phyloP scores from a whole-genome alignment of 306 rosid genomes.

The Cicer yamashitae region DNA sequence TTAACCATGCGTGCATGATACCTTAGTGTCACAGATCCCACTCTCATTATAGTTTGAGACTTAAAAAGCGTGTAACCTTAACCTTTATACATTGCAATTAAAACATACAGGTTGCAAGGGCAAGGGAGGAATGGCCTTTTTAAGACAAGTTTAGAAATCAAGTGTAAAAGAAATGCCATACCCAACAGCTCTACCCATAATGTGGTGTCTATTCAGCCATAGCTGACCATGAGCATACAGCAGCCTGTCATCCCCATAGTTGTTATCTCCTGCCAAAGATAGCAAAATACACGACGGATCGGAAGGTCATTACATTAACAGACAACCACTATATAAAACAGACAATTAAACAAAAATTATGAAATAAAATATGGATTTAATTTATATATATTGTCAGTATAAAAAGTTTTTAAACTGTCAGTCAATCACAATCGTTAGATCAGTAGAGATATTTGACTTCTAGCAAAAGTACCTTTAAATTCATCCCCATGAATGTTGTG shows the following conservation, averaged over 20 bases:
- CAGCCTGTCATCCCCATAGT: conserved; percentile 87
- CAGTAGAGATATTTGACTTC: too few relatives aligned
- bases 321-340: conserved; percentile 10
- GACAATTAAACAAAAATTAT: not conserved
- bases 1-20: not conserved
- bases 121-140: not conserved
- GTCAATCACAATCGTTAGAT: too few relatives aligned
- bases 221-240: conserved; percentile 92
- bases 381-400: too few relatives aligned
- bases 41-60: conserved; percentile 21
- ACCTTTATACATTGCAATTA: conserved; percentile 6
- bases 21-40: not conserved
- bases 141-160: conserved; percentile 9
- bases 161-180: conserved; percentile 43
- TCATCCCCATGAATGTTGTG: too few relatives aligned
- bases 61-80: conserved; percentile 13
- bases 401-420: too few relatives aligned
- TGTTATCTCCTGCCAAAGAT: conserved; percentile 78
- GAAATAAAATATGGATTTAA: not conserved
- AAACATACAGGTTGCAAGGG: conserved; percentile 7
- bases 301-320: conserved; percentile 1
- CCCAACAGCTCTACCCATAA: conserved; percentile 99
- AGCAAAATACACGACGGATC: conserved; percentile 6
- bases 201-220: conserved; percentile 91
- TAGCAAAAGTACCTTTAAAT: too few relatives aligned